phyloP scores from a whole-genome alignment of 1,284 basidiomycete species.

The Stygiomarasmius scandens region DNA sequence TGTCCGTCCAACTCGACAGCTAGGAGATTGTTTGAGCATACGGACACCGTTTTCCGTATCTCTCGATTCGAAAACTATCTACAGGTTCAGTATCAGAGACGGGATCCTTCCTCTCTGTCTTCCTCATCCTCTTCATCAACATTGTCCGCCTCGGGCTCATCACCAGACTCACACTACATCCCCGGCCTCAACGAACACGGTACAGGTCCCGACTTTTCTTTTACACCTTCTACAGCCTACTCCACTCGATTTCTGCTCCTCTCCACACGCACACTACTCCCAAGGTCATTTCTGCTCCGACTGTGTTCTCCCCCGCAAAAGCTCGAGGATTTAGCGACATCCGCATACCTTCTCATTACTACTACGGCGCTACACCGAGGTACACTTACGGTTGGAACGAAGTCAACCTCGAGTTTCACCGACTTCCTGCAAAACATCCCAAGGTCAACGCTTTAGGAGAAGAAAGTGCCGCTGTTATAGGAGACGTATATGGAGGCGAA shows the following conservation, averaged over 20 bases:
- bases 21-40: constrained; percentile 80
- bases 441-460: no score
- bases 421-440: no score
- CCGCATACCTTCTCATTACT: constrained; percentile 92
- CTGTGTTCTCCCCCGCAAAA: constrained; percentile 91
- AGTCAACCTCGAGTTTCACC: constrained; percentile 56
- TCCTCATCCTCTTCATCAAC: constrained; percentile 20
- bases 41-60: constrained; percentile 35
- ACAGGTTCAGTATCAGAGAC: background rate
- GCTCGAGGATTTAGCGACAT: constrained; percentile 86
- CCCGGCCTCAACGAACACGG: no score
- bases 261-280: constrained; percentile 80
- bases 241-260: constrained; percentile 77
- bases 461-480: no score
- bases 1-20: constrained; percentile 82
- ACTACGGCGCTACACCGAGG: constrained; percentile 78
- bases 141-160: no score
- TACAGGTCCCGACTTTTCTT: constrained; percentile 61
- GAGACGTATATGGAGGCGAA: no score
- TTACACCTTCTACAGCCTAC: constrained; percentile 55
- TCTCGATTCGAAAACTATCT: constrained; percentile 27
- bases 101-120: constrained; percentile 17
- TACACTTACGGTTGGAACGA: constrained; percentile 93
- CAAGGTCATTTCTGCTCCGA: constrained; percentile 97
- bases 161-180: no score